These are phyloP conservation scores for Phlegmacium glaucopus DNA, from an alignment of 768 basidiomycete species.

Conservation along the genomic window DNA sequence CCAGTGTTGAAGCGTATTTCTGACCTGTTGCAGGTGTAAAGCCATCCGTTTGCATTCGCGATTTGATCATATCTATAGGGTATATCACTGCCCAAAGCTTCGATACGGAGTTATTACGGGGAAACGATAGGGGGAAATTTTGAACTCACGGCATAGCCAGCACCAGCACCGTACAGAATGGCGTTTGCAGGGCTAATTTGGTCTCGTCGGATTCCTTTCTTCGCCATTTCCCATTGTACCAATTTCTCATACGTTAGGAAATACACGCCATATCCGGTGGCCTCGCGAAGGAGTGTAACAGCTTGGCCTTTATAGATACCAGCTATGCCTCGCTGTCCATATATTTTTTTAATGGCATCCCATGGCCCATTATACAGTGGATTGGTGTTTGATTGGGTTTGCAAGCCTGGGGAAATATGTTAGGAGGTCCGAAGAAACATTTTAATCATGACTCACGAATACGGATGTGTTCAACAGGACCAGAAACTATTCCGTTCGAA, in stretches of 20 bases:
- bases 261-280: constrained; percentile 80
- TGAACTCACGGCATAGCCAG: constrained; percentile 80
- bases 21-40: constrained; percentile 72
- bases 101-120: constrained; percentile 6
- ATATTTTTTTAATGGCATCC: constrained; percentile 87
- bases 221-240: constrained; percentile 80
- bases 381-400: constrained; percentile 83
- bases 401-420: constrained; percentile 58
- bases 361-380: constrained; percentile 78
- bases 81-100: constrained; percentile 92
- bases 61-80: constrained; percentile 96
- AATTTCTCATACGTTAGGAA: constrained; percentile 93
- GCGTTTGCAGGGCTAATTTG: constrained; percentile 77
- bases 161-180: constrained; percentile 84
- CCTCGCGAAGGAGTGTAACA: constrained; percentile 83
- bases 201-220: constrained; percentile 66
- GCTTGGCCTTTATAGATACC: constrained; percentile 94
- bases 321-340: constrained; percentile 64
- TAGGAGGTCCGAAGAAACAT: constrained; percentile 1
- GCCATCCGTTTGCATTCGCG: constrained; percentile 93
- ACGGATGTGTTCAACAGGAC: constrained; percentile 96
- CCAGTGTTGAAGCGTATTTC: constrained; percentile 78
- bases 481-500: constrained; percentile 89
- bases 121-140: background rate
- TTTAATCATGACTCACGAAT: constrained; percentile 59